Evolutionary conservation across 371 early-diverging fungal genomes (phyloP), one percentile per base, ranked within the genome.

Genomic region (Mucor indicus): DNA sequence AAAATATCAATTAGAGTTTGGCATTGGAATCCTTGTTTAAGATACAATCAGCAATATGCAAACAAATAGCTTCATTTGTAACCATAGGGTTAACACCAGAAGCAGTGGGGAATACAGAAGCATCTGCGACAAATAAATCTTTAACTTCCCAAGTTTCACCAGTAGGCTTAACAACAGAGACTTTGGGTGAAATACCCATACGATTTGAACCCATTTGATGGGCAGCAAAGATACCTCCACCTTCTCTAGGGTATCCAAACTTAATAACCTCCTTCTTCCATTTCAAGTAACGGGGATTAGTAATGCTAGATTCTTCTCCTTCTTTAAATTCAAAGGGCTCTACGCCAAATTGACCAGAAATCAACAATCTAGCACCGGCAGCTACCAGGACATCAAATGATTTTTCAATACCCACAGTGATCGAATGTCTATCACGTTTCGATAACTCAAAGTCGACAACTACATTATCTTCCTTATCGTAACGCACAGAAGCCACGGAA

Each of bases 61-160:
- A 50, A 21, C 62, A 57, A 22, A 76, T 42, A 16, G 76, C 56
- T 52, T 81, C 73, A 4, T 58, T 68, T 10, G 82, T 81, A 10
- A 85, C 65, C 89, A 90, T 90, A 12, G 90, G 89, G 58, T 88
- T 86, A 43, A 90, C 90, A 44, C 91, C 87, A 42, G 62, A 55
- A 23, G 82, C 75, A 2, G 90, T 84, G 4, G 91, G 90, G 59
- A 90, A 84, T 24, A 84, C 25, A 4, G 80, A 80, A 0, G 87
- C 84, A 59, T 91, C 91, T 11, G 81, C 79, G 6, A 91, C 84
- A 53, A 74, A 91, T 25, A 90, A 62, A 23, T 79, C 65, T 59
- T 85, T 75, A 44, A 85, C 75, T 55, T 88, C 91, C 82, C 84
- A 89, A 4, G 83, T 80, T 53, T 87, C 81, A 3, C 91, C 91